Percentiles rank a stretch among this genome's conserved stretches.
Evolutionary conservation across 23 red algal genomes (phyloP).

Genomic region (Gracilariopsis chorda): DNA sequence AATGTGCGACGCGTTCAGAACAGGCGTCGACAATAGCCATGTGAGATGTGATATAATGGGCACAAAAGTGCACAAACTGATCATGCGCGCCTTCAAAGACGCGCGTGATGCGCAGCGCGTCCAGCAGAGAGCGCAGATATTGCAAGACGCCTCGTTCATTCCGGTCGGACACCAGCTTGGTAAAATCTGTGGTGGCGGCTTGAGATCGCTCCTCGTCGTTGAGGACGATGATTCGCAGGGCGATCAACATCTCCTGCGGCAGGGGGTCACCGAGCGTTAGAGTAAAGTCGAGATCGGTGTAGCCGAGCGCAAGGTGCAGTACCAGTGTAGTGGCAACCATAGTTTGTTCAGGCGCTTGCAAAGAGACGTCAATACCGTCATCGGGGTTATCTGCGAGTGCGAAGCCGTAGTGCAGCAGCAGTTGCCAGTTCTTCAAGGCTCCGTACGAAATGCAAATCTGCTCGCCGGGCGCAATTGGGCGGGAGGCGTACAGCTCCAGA

Average conservation of each 20-base stretch:
- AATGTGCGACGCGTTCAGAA: not conserved
- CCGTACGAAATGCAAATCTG: conserved; percentile 63
- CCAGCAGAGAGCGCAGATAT: not conserved
- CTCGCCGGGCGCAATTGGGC: not conserved
- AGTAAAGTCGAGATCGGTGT: conserved; percentile 2
- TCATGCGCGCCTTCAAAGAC: not conserved
- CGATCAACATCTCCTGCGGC: conserved; percentile 12
- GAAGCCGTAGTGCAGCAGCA: conserved; percentile 66
- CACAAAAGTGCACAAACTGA: not conserved
- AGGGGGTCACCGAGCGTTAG: conserved; percentile 5
- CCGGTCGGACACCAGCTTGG: not conserved
- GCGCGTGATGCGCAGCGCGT: not conserved
- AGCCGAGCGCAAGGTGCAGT: not conserved
- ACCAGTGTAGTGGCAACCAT: not conserved
- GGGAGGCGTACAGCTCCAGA: conserved; percentile 6
- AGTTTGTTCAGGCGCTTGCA: not conserved
- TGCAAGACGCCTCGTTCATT: not conserved
- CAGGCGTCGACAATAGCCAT: not conserved
- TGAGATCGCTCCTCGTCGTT: not conserved
- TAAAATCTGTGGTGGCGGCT: not conserved
- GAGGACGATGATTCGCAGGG: not conserved
- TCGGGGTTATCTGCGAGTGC: conserved; percentile 13
- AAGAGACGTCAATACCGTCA: conserved; percentile 10
- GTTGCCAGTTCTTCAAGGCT: conserved; percentile 38
- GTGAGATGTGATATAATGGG: not conserved